Base-by-base conservation (phyloP, 202 grass and related monocot genomes). In the Alloteropsis angusta region DNA sequence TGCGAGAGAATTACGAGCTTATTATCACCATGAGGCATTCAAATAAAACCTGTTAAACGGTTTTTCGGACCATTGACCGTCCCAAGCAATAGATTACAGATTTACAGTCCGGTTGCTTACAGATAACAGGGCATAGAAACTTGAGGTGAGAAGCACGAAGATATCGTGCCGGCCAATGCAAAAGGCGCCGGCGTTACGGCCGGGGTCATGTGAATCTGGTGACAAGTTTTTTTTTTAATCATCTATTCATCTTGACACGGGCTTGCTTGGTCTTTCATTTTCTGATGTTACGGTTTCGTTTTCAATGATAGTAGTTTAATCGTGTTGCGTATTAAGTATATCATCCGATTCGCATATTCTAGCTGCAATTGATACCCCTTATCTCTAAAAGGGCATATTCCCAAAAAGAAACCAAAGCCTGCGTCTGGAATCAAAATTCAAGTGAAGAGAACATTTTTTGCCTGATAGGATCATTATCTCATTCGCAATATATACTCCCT, bases 131-230 rank as follows among this genome's bases (percentile, higher is more conserved):
- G 14, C 3, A 50, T 16, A 21, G 8, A 25, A 37, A 57, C 55
- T 21, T 56, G 3, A 71, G 22, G 25, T 14, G n/a, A 19, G 30
- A 32, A 37, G 56, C 32, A 72, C 28, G 34, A 30, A 19, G 15
- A 21, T 9, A 39, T 73, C 68, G 19, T 15, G 57, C 35, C n/a
- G 61, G 56, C 56, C 32, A 72, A 39, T 73, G 34, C 68, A 53
- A 42, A 72, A 63, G 6, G 1, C 28, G 68, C 22, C 57, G 57
- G 10, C 57, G 44, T 80, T 28, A 32, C 46, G 39, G 39, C 14
- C 47, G 19, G 46, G 57, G 36, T 44, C 82, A 84, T 5, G 56
- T 65, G 47, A 59, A 76, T 63, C 26, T 55, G 57, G 73, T 62
- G 57, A 22, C 38, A 2, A 57, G 15, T 38, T n/a, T 67, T 67